Percentiles rank a stretch among this genome's conserved stretches.
phyloP scores from a whole-genome alignment of 306 rosid species.

The Cucurbita moschata region DNA sequence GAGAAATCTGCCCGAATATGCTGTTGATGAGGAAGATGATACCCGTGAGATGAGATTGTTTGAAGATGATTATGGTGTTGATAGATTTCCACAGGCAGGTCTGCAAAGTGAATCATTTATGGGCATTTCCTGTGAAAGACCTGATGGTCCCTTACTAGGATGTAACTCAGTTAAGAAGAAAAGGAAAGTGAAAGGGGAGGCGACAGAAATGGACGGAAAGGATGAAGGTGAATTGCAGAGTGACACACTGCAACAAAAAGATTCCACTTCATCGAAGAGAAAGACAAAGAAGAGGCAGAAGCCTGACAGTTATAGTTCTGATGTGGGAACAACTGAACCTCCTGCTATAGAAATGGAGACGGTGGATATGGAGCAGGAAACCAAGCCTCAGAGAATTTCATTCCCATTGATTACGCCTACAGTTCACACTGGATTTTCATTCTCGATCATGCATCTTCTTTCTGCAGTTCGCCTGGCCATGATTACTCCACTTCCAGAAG shows the following conservation, averaged over 20 bases:
- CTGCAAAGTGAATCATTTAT: slow-evolving; percentile 27
- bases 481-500: slow-evolving; percentile 58
- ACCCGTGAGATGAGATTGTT: slow-evolving; percentile 24
- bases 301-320: slow-evolving; percentile 37
- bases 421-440: slow-evolving; percentile 86
- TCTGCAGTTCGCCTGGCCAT: slow-evolving; percentile 91
- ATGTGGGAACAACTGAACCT: slow-evolving; percentile 46
- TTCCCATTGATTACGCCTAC: slow-evolving; percentile 81
- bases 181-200: slow-evolving; percentile 48
- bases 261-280: slow-evolving; percentile 35
- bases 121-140: slow-evolving; percentile 32
- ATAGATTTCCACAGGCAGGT: slow-evolving; percentile 38
- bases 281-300: slow-evolving; percentile 61
- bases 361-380: slow-evolving; percentile 59
- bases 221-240: slow-evolving; percentile 33
- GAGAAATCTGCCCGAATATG: slow-evolving; percentile 29
- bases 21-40: slow-evolving; percentile 43
- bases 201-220: slow-evolving; percentile 25
- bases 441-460: slow-evolving; percentile 85
- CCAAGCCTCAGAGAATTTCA: slow-evolving; percentile 68
- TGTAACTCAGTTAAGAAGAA: slow-evolving; percentile 51
- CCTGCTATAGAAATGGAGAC: slow-evolving; percentile 33
- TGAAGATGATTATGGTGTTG: slow-evolving; percentile 34
- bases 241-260: slow-evolving; percentile 22
- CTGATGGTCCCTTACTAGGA: slow-evolving; percentile 55